phyloP scores from a whole-genome alignment of 2,329 filamentous ascomycete species.

The Cryphonectria carpinicola region DNA sequence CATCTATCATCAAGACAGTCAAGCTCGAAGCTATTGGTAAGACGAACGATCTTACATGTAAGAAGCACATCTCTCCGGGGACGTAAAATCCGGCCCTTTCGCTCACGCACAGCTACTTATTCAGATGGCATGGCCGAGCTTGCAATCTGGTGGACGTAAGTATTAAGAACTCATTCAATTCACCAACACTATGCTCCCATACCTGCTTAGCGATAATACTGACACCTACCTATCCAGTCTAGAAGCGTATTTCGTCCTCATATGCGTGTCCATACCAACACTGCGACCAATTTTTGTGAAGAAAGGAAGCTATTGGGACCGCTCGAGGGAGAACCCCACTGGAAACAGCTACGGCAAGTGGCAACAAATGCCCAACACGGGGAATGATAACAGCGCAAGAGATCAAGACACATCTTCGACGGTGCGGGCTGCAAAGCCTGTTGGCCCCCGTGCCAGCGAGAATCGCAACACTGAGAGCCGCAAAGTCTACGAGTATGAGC shows the following conservation, averaged over 20 bases:
- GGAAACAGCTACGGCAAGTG: not conserved
- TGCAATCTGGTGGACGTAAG: slow-evolving; percentile 27
- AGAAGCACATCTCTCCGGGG: not conserved
- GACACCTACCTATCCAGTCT: slow-evolving; percentile 3
- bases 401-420: not conserved
- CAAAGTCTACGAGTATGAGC: not conserved
- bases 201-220: not conserved
- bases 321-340: not conserved
- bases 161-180: not conserved
- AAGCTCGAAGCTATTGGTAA: slow-evolving; percentile 13
- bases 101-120: not conserved
- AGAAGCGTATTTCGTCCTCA: slow-evolving; percentile 27
- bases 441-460: too few species aligned
- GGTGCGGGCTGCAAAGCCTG: not conserved
- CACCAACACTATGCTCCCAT: too few species aligned
- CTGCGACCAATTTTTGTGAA: slow-evolving; percentile 2
- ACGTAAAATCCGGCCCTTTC: too few species aligned
- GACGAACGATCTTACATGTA: slow-evolving; percentile 8
- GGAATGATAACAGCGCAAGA: not conserved
- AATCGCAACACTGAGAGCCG: not conserved
- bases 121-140: slow-evolving; percentile 28
- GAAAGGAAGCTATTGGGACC: not conserved
- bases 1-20: slow-evolving; percentile 30
- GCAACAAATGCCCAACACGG: not conserved
- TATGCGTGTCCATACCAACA: slow-evolving; percentile 28